These are phyloP conservation scores for Cubamyces sp. DNA, from an alignment of 768 basidiomycete genomes.

Conservation along the genomic window DNA sequence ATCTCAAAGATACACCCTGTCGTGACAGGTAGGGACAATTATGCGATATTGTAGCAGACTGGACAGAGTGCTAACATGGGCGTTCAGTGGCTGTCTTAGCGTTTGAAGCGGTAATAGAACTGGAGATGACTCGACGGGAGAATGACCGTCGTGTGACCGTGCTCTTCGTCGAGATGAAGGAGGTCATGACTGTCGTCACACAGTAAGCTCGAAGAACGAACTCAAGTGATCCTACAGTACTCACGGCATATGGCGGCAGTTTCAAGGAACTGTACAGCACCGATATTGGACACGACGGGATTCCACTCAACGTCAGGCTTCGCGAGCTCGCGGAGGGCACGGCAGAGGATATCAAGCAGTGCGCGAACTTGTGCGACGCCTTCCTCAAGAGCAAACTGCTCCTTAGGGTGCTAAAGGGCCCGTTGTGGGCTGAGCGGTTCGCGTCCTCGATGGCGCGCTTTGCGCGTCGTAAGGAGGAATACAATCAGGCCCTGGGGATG, in stretches of 20 bases:
- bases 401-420: slow-evolving; percentile 38
- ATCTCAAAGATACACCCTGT: slow-evolving; percentile 2
- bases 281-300: slow-evolving; percentile 38
- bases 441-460: slow-evolving; percentile 39
- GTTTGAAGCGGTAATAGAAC: neutral
- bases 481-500: slow-evolving; percentile 43
- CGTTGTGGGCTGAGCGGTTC: slow-evolving; percentile 44
- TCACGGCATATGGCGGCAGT: neutral
- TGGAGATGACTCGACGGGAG: slow-evolving; percentile 1
- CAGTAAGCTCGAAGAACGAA: slow-evolving; percentile 38
- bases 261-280: neutral
- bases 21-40: neutral
- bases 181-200: slow-evolving; percentile 50
- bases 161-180: slow-evolving; percentile 43
- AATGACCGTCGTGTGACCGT: slow-evolving; percentile 1
- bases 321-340: slow-evolving; percentile 35
- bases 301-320: slow-evolving; percentile 37
- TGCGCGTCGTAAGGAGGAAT: slow-evolving; percentile 38
- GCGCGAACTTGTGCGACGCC: slow-evolving; percentile 49
- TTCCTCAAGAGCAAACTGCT: slow-evolving; percentile 49
- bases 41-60: no score
- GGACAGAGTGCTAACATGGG: neutral
- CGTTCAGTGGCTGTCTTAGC: neutral
- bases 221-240: no score
- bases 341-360: slow-evolving; percentile 46